These are phyloP conservation scores for Scutellaria barbata DNA, from an alignment of 257 asterid genomes.

Conservation along the genomic window DNA sequence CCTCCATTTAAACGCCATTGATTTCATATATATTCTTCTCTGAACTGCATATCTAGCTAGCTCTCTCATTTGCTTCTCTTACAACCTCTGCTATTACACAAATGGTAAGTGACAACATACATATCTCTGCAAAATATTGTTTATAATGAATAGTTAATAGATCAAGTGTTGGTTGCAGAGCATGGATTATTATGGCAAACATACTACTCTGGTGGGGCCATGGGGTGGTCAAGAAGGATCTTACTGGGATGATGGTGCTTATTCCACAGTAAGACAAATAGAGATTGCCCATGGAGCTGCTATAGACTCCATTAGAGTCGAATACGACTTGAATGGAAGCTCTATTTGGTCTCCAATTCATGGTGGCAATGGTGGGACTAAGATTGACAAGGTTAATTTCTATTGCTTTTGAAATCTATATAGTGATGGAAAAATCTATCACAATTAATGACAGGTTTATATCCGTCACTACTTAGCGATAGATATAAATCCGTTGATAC, in stretches of 20 bases:
- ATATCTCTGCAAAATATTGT: too few species aligned
- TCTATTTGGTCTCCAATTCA: constrained; percentile 72
- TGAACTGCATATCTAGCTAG: not conserved
- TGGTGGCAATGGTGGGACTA: constrained; percentile 74
- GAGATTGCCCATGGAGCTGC: constrained; percentile 71
- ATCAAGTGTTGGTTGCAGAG: constrained; percentile 35
- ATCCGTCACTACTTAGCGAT: too few species aligned
- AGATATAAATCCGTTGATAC: too few species aligned
- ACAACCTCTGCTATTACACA: not conserved
- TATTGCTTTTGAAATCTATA: not conserved
- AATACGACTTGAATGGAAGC: constrained; percentile 66
- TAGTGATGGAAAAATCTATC: too few species aligned
- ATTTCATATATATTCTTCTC: not conserved
- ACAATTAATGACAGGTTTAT: too few species aligned
- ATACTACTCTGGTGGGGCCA: constrained; percentile 61
- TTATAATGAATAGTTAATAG: too few species aligned
- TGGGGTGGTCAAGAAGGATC: constrained; percentile 83
- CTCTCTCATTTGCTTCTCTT: constrained; percentile 7
- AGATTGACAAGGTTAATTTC: constrained; percentile 50
- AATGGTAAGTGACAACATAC: too few species aligned
- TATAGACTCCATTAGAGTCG: constrained; percentile 65
- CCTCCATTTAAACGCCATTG: too few species aligned
- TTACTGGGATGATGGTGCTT: constrained; percentile 80
- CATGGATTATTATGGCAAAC: constrained; percentile 44
- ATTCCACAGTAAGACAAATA: constrained; percentile 57